Conservation (phyloP, 1,284 basidiomycete genomes). For the Ceratobasidium sp. region DNA sequence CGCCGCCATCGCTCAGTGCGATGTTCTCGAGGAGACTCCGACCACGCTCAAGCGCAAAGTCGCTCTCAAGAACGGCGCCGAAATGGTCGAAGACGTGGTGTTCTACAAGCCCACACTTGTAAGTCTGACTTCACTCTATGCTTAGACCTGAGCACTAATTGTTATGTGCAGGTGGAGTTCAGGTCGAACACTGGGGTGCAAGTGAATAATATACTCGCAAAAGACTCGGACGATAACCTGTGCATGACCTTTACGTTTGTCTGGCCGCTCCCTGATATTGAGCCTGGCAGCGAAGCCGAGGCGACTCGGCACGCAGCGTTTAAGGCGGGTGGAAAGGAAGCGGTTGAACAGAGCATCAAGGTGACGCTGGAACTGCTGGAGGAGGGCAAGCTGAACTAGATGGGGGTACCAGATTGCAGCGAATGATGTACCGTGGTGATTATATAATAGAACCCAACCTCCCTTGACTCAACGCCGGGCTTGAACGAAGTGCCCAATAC, state of each 20-base stretch:
- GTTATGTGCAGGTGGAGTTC: constrained; percentile 6
- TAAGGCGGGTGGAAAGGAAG: not conserved
- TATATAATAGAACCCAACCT: no score
- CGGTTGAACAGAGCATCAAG: constrained; percentile 19
- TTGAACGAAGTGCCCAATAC: no score
- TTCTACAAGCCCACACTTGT: constrained; percentile 25
- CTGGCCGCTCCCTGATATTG: not conserved
- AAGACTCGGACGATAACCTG: not conserved
- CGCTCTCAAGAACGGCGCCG: not conserved
- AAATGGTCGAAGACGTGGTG: constrained; percentile 19
- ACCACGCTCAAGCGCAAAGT: constrained; percentile 26
- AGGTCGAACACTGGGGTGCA: not conserved
- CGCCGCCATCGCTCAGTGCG: constrained; percentile 12
- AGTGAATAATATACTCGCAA: constrained; percentile 25
- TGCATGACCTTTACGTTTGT: constrained; percentile 31
- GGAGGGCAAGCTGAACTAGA: constrained; percentile 31
- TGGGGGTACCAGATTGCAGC: not conserved
- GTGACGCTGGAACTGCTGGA: constrained; percentile 27
- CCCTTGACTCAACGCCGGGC: no score
- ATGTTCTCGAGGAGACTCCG: constrained; percentile 27
- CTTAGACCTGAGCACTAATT: not conserved
- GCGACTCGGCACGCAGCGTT: not conserved
- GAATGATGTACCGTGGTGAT: no score
- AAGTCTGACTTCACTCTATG: not conserved
- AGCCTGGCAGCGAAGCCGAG: not conserved